phyloP scores from a whole-genome alignment of 1,284 basidiomycete genomes.

The Meripilus lineatus region DNA sequence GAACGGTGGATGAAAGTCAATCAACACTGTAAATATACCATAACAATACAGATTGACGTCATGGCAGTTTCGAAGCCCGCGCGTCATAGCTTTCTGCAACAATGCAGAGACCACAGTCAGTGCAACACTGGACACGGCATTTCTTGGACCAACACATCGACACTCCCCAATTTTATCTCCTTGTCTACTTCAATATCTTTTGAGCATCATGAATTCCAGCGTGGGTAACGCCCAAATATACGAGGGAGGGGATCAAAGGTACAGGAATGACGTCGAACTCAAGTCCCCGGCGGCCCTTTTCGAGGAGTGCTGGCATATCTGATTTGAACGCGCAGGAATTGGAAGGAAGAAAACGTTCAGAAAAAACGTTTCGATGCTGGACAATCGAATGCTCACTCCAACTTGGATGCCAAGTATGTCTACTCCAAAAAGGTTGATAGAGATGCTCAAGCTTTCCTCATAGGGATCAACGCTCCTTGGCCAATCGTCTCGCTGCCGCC shows the following conservation, averaged over 20 bases:
- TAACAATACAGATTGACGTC: no score
- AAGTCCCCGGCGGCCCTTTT: slow-evolving; percentile 1
- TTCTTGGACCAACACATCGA: no score
- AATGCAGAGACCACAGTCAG: no score
- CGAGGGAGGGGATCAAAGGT: slow-evolving; percentile 39
- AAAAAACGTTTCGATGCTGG: slow-evolving; percentile 11
- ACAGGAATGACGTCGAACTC: no score
- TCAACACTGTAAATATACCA: no score
- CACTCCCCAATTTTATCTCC: no score
- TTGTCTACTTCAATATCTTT: slow-evolving; percentile 1
- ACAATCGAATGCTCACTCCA: slow-evolving; percentile 29
- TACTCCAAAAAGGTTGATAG: background rate
- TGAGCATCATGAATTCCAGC: slow-evolving; percentile 37
- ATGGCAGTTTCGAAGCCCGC: no score
- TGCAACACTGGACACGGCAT: no score
- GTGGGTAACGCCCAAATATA: slow-evolving; percentile 41
- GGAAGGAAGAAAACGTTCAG: slow-evolving; percentile 1
- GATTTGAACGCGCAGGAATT: slow-evolving; percentile 14
- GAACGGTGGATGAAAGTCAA: no score
- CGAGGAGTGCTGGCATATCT: background rate
- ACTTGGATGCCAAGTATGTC: slow-evolving; percentile 37
- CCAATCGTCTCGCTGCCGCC: slow-evolving; percentile 33
- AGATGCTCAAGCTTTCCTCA: background rate
- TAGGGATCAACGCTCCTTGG: slow-evolving; percentile 38
- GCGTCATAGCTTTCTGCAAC: no score